Evolutionary conservation across 2,329 filamentous ascomycete species (phyloP).

Genomic region (Claviceps monticola): DNA sequence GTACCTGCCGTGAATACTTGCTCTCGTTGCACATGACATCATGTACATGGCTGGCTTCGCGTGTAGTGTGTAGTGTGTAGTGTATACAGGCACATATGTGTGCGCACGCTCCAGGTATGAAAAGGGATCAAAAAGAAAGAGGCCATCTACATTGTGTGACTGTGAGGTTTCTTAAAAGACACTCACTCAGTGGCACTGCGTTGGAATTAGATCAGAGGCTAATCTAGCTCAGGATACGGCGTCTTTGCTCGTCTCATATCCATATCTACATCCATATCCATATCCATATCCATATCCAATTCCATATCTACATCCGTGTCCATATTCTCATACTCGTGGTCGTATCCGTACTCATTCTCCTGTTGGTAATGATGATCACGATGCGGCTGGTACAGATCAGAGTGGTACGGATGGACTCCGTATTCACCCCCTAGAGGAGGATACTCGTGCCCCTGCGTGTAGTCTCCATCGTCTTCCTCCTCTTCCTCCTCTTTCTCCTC

Average conservation of each 20-base stretch:
- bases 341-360: conserved; percentile 5
- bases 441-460: conserved; percentile 14
- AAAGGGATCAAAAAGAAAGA: too few relatives aligned
- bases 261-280: conserved; percentile 1
- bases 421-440: not conserved
- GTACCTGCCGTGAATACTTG: too few relatives aligned
- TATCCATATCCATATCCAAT: not conserved
- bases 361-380: conserved; percentile 6
- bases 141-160: too few relatives aligned
- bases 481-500: conserved; percentile 12
- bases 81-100: too few relatives aligned
- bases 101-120: too few relatives aligned
- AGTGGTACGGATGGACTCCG: not conserved
- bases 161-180: too few relatives aligned
- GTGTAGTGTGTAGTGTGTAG: too few relatives aligned
- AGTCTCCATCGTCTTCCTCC: conserved; percentile 12
- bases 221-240: conserved; percentile 10
- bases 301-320: not conserved
- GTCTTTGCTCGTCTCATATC: conserved; percentile 1
- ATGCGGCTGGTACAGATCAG: not conserved
- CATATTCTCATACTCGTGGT: conserved; percentile 3
- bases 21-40: too few relatives aligned
- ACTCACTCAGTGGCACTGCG: too few relatives aligned
- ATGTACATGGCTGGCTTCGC: too few relatives aligned
- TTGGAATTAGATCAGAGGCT: not conserved